Base-by-base conservation (phyloP, 257 asterid species). In the Thymus mandschuricus region DNA sequence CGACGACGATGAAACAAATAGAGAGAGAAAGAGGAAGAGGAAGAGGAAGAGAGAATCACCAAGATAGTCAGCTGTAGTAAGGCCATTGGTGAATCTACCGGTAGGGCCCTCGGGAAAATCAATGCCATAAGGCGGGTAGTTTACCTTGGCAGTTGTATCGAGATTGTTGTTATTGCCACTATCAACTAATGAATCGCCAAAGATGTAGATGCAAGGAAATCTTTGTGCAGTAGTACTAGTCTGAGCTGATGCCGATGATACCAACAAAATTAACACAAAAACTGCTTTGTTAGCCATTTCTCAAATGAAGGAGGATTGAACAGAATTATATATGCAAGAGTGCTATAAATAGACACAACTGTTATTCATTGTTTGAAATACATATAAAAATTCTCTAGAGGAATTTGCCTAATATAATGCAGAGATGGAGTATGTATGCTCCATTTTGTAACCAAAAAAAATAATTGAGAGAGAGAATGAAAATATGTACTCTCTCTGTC, bases 1-100 rank as follows among this genome's bases (percentile, higher is more conserved):
- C 21, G 21, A 21, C 21, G 21, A 21, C 21, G 21, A 21, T 21
- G 21, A 21, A 21, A 21, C 21, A 21, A 21, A 21, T 45, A 29
- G 7, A 9, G 10, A 27, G 3, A 5, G 4, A 55, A 55, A 34
- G 3, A 55, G 13, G 3, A 58, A 3, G n/a, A 34, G 1, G 3
- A 8, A 56, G 41, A 13, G 64, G 5, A 46, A 6, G 9, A 6
- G 3, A 2, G 40, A 5, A 5, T 64, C 6, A 55, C 90, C 79
- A 2, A 83, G 48, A 57, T 81, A 2, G 64, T 85, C 90, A 1
- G 81, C 90, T 1, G 52, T 45, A 43, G 68, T 85, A 48, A 30
- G 80, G 9, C 88, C 88, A 30, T 83, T 86, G 74, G 88, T 81
- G 79, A 86, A 86, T 81, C 96, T 78, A 13, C 92, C 96, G 10